Evolutionary conservation across 2,329 filamentous ascomycete species (phyloP).

Genomic region (Clonostachys byssicola): DNA sequence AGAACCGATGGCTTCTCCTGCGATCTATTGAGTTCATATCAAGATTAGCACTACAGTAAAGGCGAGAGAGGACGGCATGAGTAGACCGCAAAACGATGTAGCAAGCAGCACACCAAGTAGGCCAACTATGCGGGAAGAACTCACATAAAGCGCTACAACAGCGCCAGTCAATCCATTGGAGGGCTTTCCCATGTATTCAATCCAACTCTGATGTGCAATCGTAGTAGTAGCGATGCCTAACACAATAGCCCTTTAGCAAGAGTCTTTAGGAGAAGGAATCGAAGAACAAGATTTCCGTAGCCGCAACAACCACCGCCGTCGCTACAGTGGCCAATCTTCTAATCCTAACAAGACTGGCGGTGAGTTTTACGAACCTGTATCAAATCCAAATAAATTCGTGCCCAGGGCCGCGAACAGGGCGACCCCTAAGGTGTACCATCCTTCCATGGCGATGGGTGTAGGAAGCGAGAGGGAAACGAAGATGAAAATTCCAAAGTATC

Average conservation of each 20-base stretch:
- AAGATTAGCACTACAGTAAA: not conserved
- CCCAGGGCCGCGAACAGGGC: slow-evolving; percentile 54
- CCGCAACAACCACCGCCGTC: slow-evolving; percentile 51
- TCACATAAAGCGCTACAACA: slow-evolving; percentile 13
- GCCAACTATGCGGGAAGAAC: too few species aligned
- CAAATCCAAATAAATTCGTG: slow-evolving; percentile 51
- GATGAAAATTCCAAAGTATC: too few species aligned
- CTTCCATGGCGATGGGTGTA: too few species aligned
- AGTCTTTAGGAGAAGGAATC: slow-evolving; percentile 4
- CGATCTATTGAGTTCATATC: slow-evolving; percentile 53
- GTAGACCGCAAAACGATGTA: not conserved
- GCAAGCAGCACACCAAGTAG: too few species aligned
- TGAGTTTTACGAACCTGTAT: not conserved
- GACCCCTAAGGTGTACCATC: slow-evolving; percentile 12
- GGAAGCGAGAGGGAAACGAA: too few species aligned
- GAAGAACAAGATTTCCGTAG: slow-evolving; percentile 54
- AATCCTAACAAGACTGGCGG: not conserved
- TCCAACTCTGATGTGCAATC: slow-evolving; percentile 46
- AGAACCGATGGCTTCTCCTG: slow-evolving; percentile 52
- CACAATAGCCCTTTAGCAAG: not conserved
- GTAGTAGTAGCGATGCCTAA: slow-evolving; percentile 39
- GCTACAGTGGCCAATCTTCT: not conserved
- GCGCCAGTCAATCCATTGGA: slow-evolving; percentile 50
- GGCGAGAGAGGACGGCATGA: not conserved
- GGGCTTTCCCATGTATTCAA: slow-evolving; percentile 52